Evolutionary conservation across 331 rosid species (phyloP).

Genomic region (Saraca asoca): DNA sequence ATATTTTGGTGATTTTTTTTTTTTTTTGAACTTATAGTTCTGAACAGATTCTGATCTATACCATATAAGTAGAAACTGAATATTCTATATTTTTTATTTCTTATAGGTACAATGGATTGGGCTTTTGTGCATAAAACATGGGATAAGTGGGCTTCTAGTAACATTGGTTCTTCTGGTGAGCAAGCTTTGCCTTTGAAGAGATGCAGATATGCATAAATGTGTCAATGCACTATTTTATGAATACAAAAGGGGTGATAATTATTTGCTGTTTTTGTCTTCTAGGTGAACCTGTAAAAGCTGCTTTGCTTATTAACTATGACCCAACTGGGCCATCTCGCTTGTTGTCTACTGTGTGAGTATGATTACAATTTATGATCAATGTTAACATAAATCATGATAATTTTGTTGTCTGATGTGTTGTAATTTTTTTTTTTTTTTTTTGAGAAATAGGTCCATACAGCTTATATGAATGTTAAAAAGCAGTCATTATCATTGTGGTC

Average conservation of each 20-base stretch:
- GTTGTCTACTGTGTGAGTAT: conserved; percentile 61
- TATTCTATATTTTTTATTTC: conserved; percentile 18
- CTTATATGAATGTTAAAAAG: too few relatives aligned
- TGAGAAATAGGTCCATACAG: neutral
- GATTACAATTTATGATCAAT: conserved; percentile 26
- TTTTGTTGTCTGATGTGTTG: neutral
- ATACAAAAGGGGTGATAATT: conserved; percentile 13
- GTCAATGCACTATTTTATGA: neutral
- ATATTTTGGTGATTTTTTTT: neutral
- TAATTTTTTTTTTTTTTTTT: neutral
- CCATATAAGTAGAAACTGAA: conserved; percentile 4
- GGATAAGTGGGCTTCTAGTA: conserved; percentile 72
- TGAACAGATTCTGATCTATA: neutral
- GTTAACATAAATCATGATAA: conserved; percentile 8
- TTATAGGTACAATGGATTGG: conserved; percentile 68
- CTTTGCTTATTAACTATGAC: conserved; percentile 56
- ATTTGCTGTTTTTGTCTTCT: conserved; percentile 29
- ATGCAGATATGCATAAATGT: neutral
- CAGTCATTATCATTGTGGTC: too few relatives aligned
- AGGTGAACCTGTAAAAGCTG: conserved; percentile 62
- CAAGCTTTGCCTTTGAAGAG: neutral
- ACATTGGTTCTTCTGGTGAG: conserved; percentile 61
- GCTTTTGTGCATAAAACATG: conserved; percentile 60
- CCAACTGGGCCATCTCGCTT: conserved; percentile 65
- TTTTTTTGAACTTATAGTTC: too few relatives aligned